Base-by-base conservation (phyloP, 371 early-diverging fungal species). In the Lichtheimia ornata region DNA sequence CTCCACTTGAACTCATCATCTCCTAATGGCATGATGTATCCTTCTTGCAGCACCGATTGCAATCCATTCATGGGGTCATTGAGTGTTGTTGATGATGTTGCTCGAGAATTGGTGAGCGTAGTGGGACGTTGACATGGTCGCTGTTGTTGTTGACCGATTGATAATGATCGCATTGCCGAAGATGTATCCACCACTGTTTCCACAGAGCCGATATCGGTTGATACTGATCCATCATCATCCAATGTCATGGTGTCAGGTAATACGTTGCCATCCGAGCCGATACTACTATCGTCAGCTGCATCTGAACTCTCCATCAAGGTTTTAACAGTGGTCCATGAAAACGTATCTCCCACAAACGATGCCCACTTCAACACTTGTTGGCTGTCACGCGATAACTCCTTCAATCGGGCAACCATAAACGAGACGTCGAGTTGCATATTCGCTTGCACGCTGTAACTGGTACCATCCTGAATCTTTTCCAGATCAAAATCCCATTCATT, bases 401-500 rank as follows among this genome's bases (percentile, higher is more conserved):
- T 66, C 11, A 79, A 43, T 2, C 74, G 65, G 12, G 54, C 62
- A 0, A 74, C 64, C 35, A 79, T 41, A 35, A 76, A 79, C 4
- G 57, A 58, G 4, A 76, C 69, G 52, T 79, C 77, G 17, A 72
- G 25, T 3, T 74, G 56, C 13, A 51, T 59, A 28, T 17, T 43
- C 15, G 45, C 49, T 13, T n/a, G 45, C n/a, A 44, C 11, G 9
- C 42, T 18, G 27, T 24, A 43, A 20, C 22, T 17, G 11, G 14
- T 17, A 7, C 15, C 44, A 7, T 62, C 50, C 25, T 74, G 67
- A 17, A 79, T 72, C n/a, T 68, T 72, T 9, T 53, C 43, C 3
- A 76, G 27, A 45, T 76, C 71, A 44, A 70, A 79, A 20, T 72
- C 75, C 80, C 80, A 79, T 59, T 74, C 63, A 20, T 76, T 79